Evolutionary conservation across 495 filamentous ascomycete genomes (phyloP), one percentile per base, ranked within the genome.

Genomic region (Terfezia boudieri): DNA sequence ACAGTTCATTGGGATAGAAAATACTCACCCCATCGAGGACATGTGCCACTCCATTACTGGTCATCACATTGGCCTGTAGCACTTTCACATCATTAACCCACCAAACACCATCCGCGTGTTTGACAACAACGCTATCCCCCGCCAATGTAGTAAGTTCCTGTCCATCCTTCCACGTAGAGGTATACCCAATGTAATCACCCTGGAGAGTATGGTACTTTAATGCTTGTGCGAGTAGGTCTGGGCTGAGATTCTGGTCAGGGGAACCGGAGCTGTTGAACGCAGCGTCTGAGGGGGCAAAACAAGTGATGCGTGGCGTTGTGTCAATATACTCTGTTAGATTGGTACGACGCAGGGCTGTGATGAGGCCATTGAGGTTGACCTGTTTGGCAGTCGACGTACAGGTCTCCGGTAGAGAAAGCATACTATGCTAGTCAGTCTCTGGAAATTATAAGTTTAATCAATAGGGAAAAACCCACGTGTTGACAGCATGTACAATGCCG

Each of bases 41-140:
- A 60, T 84, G 81, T 6, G 83, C 65, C 9, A 86, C 80, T 55
- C 82, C 82, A 51, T 83, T 83, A 20, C 67, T 67, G 50, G 81
- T 59, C 0, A 86, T 69, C 4, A 85, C 65, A 61, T 85, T 72
- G 2, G 75, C 57, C 36, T 66, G 64, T 9, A 80, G 58, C n/a
- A 84, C 67, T 54, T 72, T 67, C 0, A 79, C 73, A 9, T 64
- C 63, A 62, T 75, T 72, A 56, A 70, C 66, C 55, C 66, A 73
- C 23, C 71, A 53, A 12, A 59, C 63, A 36, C 71, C 75, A 26
- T 73, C 67, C 26, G 26, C 26, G 26, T 7, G 26, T 2, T 65
- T 56, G 23, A 76, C 64, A 4, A 61, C 68, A 37, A 85, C 68
- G 35, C 73, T 69, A 4, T 56, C 59, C 4, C 76, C 77, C 35